Evolutionary conservation across 2,329 filamentous ascomycete species (phyloP).

Genomic region (Zasmidium cellare): DNA sequence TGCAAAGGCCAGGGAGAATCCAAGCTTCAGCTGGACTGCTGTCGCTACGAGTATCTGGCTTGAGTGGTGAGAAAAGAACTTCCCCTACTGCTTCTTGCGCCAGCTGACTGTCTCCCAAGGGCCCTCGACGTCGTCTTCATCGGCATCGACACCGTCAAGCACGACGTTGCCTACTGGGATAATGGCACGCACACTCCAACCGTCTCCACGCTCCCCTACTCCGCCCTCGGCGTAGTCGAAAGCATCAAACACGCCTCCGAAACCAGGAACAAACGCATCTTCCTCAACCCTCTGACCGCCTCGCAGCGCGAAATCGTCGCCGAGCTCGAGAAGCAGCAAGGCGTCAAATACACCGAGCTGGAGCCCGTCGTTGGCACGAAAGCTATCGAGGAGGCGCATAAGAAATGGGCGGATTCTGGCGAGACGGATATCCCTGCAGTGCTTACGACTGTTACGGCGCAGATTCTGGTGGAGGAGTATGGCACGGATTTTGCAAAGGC

Average conservation of each 20-base stretch:
- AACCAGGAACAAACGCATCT: conserved; percentile 40
- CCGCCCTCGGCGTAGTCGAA: conserved; percentile 31
- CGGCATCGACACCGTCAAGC: conserved; percentile 13
- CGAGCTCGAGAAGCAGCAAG: conserved; percentile 66
- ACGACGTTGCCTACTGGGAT: conserved; percentile 28
- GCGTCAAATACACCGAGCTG: conserved; percentile 53
- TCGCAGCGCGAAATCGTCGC: conserved; percentile 61
- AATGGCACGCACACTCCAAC: conserved; percentile 34
- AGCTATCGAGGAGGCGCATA: conserved; percentile 11
- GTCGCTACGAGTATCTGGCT: conserved; percentile 35
- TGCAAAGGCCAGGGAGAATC: conserved; percentile 20
- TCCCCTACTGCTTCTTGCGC: conserved; percentile 12
- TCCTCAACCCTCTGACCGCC: conserved; percentile 67
- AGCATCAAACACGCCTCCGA: conserved; percentile 30
- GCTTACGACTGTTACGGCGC: conserved; percentile 12
- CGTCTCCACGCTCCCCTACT: conserved; percentile 28
- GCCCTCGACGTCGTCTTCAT: conserved; percentile 15
- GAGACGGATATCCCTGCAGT: conserved; percentile 10
- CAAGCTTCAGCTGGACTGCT: conserved; percentile 31
- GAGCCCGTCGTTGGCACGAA: conserved; percentile 21
- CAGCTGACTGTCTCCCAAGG: conserved; percentile 24
- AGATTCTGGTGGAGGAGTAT: conserved; percentile 17
- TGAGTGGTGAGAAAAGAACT: conserved; percentile 34
- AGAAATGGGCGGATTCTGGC: conserved; percentile 6
- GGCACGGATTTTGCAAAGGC: conserved; percentile 9